Conservation (phyloP, 345 rosid species). For the Syzygium grande region DNA sequence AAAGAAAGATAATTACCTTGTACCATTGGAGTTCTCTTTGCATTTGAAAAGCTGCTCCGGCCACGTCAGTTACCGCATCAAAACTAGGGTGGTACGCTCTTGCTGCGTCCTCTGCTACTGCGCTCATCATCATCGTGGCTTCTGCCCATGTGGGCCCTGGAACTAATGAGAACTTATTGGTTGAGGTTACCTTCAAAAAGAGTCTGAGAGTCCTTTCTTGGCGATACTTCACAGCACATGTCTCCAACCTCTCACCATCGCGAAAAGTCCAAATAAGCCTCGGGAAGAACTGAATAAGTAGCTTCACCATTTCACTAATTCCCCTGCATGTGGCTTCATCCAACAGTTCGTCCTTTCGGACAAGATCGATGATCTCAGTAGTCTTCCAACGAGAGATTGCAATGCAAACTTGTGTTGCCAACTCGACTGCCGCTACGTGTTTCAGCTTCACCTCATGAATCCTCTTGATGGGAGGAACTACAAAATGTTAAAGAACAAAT, state of each 20-base stretch:
- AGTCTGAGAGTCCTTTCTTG: background rate
- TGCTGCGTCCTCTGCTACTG: background rate
- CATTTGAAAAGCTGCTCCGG: constrained; percentile 2
- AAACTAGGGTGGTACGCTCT: background rate
- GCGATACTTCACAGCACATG: background rate
- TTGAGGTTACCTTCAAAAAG: background rate
- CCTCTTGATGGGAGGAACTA: background rate
- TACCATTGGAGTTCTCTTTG: constrained; percentile 7
- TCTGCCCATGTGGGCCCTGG: background rate
- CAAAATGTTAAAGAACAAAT: background rate
- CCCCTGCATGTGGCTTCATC: background rate
- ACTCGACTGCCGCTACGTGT: background rate
- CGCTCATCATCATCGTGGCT: background rate
- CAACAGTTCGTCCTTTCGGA: no score
- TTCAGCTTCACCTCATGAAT: background rate
- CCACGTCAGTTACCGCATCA: background rate
- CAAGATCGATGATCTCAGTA: no score
- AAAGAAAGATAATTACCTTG: background rate
- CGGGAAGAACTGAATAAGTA: background rate
- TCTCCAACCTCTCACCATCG: background rate
- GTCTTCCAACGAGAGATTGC: background rate
- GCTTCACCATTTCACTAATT: background rate
- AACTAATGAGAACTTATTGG: background rate
- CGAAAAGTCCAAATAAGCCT: background rate
- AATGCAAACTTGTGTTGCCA: background rate